These are phyloP conservation scores for Podila minutissima DNA, from an alignment of 192 early-diverging fungal species.

Conservation along the genomic window DNA sequence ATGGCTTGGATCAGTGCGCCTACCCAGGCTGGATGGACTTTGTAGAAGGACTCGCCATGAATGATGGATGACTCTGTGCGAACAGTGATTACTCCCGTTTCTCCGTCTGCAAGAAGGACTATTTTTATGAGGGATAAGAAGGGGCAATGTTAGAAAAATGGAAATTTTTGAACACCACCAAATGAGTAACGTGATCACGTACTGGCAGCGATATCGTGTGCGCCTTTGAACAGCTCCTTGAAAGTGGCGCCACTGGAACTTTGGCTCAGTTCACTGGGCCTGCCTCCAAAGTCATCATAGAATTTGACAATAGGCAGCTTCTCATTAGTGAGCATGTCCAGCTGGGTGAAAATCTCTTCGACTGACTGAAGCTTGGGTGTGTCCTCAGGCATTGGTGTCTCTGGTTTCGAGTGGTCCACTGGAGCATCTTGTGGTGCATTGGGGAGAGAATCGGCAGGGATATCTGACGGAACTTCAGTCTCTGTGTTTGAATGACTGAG, in stretches of 20 bases:
- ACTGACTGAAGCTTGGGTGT: neutral
- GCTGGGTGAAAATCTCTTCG: conserved; percentile 19
- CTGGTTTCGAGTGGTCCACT: neutral
- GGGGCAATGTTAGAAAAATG: neutral
- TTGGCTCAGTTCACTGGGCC: conserved; percentile 14
- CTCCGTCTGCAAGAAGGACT: conserved; percentile 24
- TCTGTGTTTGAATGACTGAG: neutral
- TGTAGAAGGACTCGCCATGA: conserved; percentile 8
- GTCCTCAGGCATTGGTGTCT: neutral
- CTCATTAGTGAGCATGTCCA: conserved; percentile 15
- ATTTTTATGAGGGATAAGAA: neutral
- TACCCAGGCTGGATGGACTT: conserved; percentile 14
- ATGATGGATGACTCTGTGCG: conserved; percentile 21
- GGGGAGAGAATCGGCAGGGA: neutral
- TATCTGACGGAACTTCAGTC: too few species aligned
- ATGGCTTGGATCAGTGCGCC: conserved; percentile 22
- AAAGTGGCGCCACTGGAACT: neutral
- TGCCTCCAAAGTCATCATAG: conserved; percentile 28
- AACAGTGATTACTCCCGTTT: conserved; percentile 34
- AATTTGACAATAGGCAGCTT: conserved; percentile 30
- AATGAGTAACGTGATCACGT: neutral
- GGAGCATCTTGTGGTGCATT: conserved; percentile 9
- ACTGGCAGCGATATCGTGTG: conserved; percentile 32
- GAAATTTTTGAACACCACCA: too few species aligned
- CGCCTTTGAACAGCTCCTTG: conserved; percentile 18